Evolutionary conservation across 441 rosid species (phyloP), one percentile per base, ranked within the genome.

Genomic region (Populus hybrid): DNA sequence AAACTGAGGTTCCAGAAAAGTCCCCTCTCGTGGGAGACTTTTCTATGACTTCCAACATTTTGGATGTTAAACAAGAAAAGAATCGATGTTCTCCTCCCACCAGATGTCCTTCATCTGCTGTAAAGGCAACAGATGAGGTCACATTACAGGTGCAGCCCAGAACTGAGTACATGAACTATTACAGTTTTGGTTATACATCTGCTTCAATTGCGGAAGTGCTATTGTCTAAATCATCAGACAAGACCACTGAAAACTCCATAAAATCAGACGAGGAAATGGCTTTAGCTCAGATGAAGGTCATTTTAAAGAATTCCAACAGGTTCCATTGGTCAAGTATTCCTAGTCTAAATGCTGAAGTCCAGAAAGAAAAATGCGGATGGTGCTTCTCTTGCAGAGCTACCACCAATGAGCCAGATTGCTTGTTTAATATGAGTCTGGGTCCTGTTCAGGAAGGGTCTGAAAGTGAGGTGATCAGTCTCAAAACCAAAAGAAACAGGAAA

Each of bases 311-410:
- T 76, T 81, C 86, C 76, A 73, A 82, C 77, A 92, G 81, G 82
- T 90, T 94, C 78, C 81, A 73, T 76, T 92, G 97, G 98, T 90
- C 88, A 72, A 84, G 83, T 82, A 81, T 84, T 77, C 86, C 77
- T 72, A 83, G 80, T 36, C 80, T 82, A 40, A 84, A 83, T 69
- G 74, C 75, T 68, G 88, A 84, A 80, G 79, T 80, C 3, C 87
- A 79, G 85, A 94, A 84, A 84, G 99, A 94, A 87, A 90, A 85
- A 77, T 96, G 99, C 84, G 99, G 99, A 69, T 96, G 99, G 99
- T 96, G 99, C 88, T 89, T 85, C 86, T 80, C 87, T 79, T 96
- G 99, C 88, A 89, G 89, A 85, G 83, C 63, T 76, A 78, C 88
- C 14, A 75, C 79, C 32, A 92, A 87, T 61, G 97, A 86, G 70